Evolutionary conservation across 2,329 filamentous ascomycete genomes (phyloP), one percentile per base, ranked within the genome.

Genomic region (Fusarium azukiicola): DNA sequence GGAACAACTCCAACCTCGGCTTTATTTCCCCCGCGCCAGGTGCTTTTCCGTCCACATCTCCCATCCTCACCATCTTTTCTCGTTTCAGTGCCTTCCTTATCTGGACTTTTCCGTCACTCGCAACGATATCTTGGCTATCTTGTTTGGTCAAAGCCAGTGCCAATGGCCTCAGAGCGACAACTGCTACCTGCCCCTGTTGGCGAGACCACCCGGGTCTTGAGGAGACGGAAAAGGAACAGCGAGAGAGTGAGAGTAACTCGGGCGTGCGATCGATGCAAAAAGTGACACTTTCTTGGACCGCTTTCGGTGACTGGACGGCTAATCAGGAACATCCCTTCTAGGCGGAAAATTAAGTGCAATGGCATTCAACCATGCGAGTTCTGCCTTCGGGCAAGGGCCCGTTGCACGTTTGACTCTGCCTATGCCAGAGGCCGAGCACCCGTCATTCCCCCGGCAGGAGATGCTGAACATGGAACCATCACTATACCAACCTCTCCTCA

Each of bases 261-360:
- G 54, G 82, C 82, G 5, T 83, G 82, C 64, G 82, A 83, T 73
- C 70, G 79, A 32, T 83, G 82, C 73, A 83, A 83, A 74, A 83
- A 81, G 82, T 83, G 68, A 75, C 27, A n/a, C 13, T 27, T 11
- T 42, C 36, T 27, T 58, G 40, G 40, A 3, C 19, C 38, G 49
- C 16, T 23, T 13, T 50, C 9, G 16, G 32, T 32, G 40, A 72
- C 64, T 40, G 13, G 2, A 38, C 23, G 12, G 73, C 78, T 82
- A 74, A 82, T 71, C 50, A 40, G 16, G 56, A 17, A 32, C 49
- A 6, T 50, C 46, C 38, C 12, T 14, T 52, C 27, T 71, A 83
- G 81, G 63, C 70, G 80, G 46, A 83, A 83, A 71, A 83, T 83
- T 64, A 81, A 81, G 12, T 83, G 81, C 54, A 77, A 81, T 72